Evolutionary conservation across 176 grass and related monocot species (phyloP), one percentile per base, ranked within the genome.

Genomic region (Thinopyrum elongatum): DNA sequence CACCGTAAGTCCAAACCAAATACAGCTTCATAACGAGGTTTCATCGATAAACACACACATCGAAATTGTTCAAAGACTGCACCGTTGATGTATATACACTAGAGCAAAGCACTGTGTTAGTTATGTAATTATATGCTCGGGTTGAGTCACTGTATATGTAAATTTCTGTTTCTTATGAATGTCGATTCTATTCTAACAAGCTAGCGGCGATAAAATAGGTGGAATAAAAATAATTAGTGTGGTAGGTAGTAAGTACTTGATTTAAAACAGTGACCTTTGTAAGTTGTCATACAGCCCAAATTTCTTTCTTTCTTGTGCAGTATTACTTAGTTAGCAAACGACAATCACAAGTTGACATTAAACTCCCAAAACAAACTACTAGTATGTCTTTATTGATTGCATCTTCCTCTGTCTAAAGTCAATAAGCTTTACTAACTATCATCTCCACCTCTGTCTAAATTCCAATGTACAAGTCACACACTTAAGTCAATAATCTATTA

Each of bases 1-100:
- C 79, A 31, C 84, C 27, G 86, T 90, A 68, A 33, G 77, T 8
- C 39, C 7, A 86, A 7, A 57, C 34, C 12, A 25, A 69, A 6
- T 71, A 51, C 11, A 44, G 23, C 7, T 31, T 57, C 76, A 23
- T 16, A 68, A 29, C 26, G 12, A 74, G 11, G 17, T 29, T 30
- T 60, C 10, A 34, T 83, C 8, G 82, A 68, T 74, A 41, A 71
- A 49, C 8, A 68, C 14, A 4, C 29, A 59, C 19, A 29, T 23
- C 28, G 17, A 15, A 21, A 57, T 61, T 62, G 34, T 80, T 80
- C 9, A 51, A 58, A 78, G 62, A 51, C 10, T 80, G 39, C 14
- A 57, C 21, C 51, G 6, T 58, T 84, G 55, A 76, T 51, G 47
- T 51, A 51, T 16, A 17, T 51, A 16, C 47, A 51, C 47, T 17